Evolutionary conservation across 345 rosid genomes (phyloP).

Genomic region (Syzygium aromaticum): DNA sequence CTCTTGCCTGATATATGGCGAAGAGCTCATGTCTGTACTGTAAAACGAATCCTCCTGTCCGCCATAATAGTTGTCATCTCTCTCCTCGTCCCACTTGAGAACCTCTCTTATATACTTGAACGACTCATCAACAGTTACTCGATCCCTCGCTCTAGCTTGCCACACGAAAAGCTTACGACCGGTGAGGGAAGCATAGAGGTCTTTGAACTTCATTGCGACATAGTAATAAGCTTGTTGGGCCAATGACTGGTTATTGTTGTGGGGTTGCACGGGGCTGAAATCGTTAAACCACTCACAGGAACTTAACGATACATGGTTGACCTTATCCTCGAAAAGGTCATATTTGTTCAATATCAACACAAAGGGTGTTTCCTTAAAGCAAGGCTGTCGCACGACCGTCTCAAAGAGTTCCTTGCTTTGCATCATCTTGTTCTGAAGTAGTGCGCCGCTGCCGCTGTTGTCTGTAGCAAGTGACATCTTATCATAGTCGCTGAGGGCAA

Average conservation of each 20-base stretch:
- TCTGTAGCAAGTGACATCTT: conserved; percentile 47
- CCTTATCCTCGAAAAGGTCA: conserved; percentile 85
- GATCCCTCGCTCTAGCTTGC: conserved; percentile 84
- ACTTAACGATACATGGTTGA: conserved; percentile 50
- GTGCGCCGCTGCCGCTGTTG: conserved; percentile 35
- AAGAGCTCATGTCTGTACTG: conserved; percentile 91
- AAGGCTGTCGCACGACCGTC: conserved; percentile 68
- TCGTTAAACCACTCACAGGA: conserved; percentile 84
- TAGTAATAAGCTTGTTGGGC: conserved; percentile 96
- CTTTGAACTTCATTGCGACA: conserved; percentile 89
- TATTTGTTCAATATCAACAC: conserved; percentile 88
- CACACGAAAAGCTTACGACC: conserved; percentile 87
- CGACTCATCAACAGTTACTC: conserved; percentile 62
- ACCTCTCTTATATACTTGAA: conserved; percentile 91
- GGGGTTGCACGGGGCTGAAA: conserved; percentile 65
- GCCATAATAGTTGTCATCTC: conserved; percentile 62
- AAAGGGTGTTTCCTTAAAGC: conserved; percentile 79
- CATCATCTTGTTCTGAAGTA: conserved; percentile 72
- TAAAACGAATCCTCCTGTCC: conserved; percentile 82
- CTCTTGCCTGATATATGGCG: conserved; percentile 27
- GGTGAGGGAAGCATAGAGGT: conserved; percentile 63
- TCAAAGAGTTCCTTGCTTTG: conserved; percentile 89
- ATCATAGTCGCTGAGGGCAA: conserved; percentile 82
- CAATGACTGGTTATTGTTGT: conserved; percentile 53
- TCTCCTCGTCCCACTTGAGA: conserved; percentile 96